Base-by-base conservation (phyloP, 2,329 filamentous ascomycete species). In the Colletotrichum siamense region DNA sequence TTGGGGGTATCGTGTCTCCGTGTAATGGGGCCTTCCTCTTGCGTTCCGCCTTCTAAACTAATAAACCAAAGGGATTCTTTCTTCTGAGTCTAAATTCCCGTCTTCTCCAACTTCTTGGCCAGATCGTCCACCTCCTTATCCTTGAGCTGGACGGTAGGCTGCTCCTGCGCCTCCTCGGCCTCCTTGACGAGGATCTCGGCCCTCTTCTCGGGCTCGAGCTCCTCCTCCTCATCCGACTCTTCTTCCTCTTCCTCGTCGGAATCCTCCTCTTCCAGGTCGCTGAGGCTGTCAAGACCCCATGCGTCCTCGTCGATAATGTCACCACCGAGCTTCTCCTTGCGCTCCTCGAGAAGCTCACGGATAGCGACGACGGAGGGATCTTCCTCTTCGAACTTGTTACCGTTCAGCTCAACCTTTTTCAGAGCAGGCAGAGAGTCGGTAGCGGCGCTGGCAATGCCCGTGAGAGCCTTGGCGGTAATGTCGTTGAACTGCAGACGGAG, bases 401-500 rank as follows among this genome's bases (percentile, higher is more conserved):
- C 97, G 84, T 99, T 99, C 79, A 99, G 88, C 86, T 99, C 97
- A 66, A 99, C 92, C 81, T 96, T 93, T 86, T 94, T 94, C 79
- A 99, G 87, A 15, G 91, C 91, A 3, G 95, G 96, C 10, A 99
- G 90, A 4, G 90, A 89, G 10, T 90, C 87, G 80, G 92, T 92
- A 6, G 92, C 92, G 4, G 95, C 95, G 24, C 91, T 87, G 5
- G 93, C 91, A 70, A 99, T 89, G 4, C 89, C 91, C 82, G 94
- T 93, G 66, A 99, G 85, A 22, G 94, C 95, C 73, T 92, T 90
- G 1, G 93, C 89, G 55, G 95, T 96, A 82, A 99, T 97, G 79
- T 99, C 97, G 87, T 99, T 99, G 89, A 94, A 99, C 84, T 98
- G 95, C 81, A 99, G 87, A 79, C 95, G 92, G 80, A 99, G 88